Evolutionary conservation across 2,329 filamentous ascomycete species (phyloP).

Genomic region (Fusarium torulosum): DNA sequence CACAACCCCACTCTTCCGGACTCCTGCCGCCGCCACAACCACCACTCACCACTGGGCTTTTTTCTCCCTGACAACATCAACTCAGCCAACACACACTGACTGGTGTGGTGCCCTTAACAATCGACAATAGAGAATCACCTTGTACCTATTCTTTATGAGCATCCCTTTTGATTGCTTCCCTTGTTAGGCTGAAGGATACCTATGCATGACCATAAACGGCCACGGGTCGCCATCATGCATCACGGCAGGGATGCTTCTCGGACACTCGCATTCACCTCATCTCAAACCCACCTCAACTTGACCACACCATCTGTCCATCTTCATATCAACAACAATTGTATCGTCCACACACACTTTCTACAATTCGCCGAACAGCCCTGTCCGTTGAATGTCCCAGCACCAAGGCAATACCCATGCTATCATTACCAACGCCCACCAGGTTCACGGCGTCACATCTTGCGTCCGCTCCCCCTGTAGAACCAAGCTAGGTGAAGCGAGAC

Average conservation of each 20-base stretch:
- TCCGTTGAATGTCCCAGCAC: conserved; percentile 2
- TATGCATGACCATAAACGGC: conserved; percentile 19
- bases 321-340: conserved; percentile 16
- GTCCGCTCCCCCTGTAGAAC: conserved; percentile 23
- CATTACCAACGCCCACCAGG: conserved; percentile 15
- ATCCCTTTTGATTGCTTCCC: background rate
- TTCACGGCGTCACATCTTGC: conserved; percentile 26
- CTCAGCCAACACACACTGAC: conserved; percentile 20
- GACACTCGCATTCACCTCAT: background rate
- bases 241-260: background rate
- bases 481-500: conserved; percentile 15
- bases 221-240: conserved; percentile 14
- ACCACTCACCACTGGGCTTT: conserved; percentile 8
- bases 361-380: conserved; percentile 1
- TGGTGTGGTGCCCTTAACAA: conserved; percentile 8
- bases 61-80: conserved; percentile 2
- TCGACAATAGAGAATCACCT: conserved; percentile 22
- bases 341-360: conserved; percentile 3
- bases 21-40: conserved; percentile 20
- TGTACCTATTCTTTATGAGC: background rate
- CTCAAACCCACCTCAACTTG: background rate
- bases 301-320: conserved; percentile 20
- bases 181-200: background rate
- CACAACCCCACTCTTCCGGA: conserved; percentile 37
- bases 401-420: conserved; percentile 18